These are phyloP conservation scores for Oryza brachyantha DNA, from an alignment of 176 grass and related monocot species.

Conservation along the genomic window DNA sequence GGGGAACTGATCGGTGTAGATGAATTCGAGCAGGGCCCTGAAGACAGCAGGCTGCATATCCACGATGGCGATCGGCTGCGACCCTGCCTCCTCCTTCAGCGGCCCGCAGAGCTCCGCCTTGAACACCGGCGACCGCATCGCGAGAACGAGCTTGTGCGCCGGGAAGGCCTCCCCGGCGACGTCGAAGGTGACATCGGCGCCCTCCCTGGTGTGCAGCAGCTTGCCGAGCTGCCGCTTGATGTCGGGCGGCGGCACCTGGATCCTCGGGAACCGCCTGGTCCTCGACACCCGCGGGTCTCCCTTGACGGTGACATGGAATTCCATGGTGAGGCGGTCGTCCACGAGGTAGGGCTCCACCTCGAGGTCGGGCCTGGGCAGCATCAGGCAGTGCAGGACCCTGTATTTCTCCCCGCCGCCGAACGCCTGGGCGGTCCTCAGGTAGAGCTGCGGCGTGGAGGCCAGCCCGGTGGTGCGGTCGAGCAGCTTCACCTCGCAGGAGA, in stretches of 20 bases:
- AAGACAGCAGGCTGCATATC: conserved; percentile 3
- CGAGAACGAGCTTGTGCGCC: conserved; percentile 37
- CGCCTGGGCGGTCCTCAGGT: no score
- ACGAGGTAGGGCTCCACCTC: not conserved
- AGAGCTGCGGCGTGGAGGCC: not conserved
- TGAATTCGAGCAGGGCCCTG: conserved; percentile 16
- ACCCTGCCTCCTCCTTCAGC: conserved; percentile 18
- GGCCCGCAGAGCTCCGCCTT: conserved; percentile 26
- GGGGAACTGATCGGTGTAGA: conserved; percentile 21
- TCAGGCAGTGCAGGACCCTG: not conserved
- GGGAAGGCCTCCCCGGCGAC: not conserved
- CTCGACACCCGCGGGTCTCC: not conserved
- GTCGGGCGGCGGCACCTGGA: not conserved
- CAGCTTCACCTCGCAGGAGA: not conserved
- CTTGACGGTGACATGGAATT: not conserved
- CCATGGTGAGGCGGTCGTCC: not conserved
- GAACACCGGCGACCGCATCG: conserved; percentile 23
- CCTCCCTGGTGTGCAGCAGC: not conserved
- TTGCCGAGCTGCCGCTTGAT: not conserved
- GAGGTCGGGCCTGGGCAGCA: not conserved
- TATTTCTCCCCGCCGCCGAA: no score
- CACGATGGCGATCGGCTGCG: not conserved
- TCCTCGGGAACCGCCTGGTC: not conserved
- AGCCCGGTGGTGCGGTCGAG: not conserved
- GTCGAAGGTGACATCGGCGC: conserved; percentile 27